Percentiles rank a stretch among this genome's conserved stretches.
Evolutionary conservation across 257 asterid species (phyloP).

Genomic region (Ajuga chamaepitys): DNA sequence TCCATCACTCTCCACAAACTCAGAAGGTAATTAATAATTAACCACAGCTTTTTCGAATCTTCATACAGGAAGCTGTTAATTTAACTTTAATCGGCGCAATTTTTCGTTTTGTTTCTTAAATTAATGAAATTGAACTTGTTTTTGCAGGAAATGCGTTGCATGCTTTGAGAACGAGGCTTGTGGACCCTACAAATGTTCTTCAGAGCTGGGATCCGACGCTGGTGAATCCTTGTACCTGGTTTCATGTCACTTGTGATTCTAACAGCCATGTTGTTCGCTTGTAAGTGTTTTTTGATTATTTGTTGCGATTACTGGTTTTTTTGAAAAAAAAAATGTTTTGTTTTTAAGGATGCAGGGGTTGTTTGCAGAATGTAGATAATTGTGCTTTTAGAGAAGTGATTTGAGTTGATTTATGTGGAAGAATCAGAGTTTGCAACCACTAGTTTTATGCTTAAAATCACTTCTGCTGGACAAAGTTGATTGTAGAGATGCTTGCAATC

Average conservation of each 20-base stretch:
- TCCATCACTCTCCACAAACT: slow-evolving; percentile 44
- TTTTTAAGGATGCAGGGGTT: too few species aligned
- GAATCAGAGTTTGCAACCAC: too few species aligned
- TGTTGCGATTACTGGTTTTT: background rate
- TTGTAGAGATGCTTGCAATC: too few species aligned
- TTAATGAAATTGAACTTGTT: background rate
- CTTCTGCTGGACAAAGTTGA: too few species aligned
- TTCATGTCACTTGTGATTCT: slow-evolving; percentile 81
- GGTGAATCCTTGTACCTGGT: slow-evolving; percentile 95
- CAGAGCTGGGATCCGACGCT: slow-evolving; percentile 98
- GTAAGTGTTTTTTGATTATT: slow-evolving; percentile 31
- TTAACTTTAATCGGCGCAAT: too few species aligned
- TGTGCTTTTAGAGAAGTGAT: too few species aligned
- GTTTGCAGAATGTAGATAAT: too few species aligned
- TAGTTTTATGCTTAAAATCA: too few species aligned
- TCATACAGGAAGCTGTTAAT: too few species aligned
- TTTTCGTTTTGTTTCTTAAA: background rate
- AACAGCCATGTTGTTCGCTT: slow-evolving; percentile 71
- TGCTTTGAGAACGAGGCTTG: slow-evolving; percentile 62
- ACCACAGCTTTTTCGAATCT: background rate
- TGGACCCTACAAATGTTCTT: slow-evolving; percentile 74
- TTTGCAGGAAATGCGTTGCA: slow-evolving; percentile 73
- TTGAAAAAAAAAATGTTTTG: too few species aligned
- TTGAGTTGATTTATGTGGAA: too few species aligned
- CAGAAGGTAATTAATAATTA: slow-evolving; percentile 48